These are phyloP conservation scores for Diaporthe sp. DNA, from an alignment of 2,329 filamentous ascomycete species.

Conservation along the genomic window DNA sequence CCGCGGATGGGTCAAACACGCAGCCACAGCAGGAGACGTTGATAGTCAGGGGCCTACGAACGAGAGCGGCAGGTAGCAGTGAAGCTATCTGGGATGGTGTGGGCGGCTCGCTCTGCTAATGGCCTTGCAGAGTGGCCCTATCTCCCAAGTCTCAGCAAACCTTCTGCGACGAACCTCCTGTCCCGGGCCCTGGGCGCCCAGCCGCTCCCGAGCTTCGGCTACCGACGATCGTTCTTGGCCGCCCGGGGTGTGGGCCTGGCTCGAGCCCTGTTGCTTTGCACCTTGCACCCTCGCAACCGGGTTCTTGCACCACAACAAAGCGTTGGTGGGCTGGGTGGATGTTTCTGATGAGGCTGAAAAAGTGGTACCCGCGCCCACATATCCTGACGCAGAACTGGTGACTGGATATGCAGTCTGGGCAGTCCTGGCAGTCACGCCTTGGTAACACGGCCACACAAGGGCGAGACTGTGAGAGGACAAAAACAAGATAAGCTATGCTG, in stretches of 20 bases:
- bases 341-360: conserved; percentile 23
- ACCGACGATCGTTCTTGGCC: conserved; percentile 21
- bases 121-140: not conserved
- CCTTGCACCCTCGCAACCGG: too few relatives aligned
- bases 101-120: not conserved
- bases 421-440: not conserved
- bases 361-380: not conserved
- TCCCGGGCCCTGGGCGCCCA: conserved; percentile 23
- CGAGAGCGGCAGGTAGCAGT: not conserved
- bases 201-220: conserved; percentile 23
- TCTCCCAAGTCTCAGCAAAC: conserved; percentile 10
- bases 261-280: too few relatives aligned
- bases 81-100: not conserved
- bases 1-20: conserved; percentile 27
- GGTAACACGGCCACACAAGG: not conserved
- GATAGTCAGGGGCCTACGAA: not conserved
- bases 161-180: conserved; percentile 24
- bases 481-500: conserved; percentile 22
- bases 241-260: not conserved
- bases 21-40: conserved; percentile 22
- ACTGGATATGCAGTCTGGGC: not conserved
- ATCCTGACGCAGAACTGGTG: conserved; percentile 19
- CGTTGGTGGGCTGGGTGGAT: too few relatives aligned
- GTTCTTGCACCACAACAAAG: not conserved
- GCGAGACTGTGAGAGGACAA: not conserved